Evolutionary conservation across 2,329 filamentous ascomycete genomes (phyloP), one percentile per base, ranked within the genome.

Genomic region (Acrocalymma vagum): DNA sequence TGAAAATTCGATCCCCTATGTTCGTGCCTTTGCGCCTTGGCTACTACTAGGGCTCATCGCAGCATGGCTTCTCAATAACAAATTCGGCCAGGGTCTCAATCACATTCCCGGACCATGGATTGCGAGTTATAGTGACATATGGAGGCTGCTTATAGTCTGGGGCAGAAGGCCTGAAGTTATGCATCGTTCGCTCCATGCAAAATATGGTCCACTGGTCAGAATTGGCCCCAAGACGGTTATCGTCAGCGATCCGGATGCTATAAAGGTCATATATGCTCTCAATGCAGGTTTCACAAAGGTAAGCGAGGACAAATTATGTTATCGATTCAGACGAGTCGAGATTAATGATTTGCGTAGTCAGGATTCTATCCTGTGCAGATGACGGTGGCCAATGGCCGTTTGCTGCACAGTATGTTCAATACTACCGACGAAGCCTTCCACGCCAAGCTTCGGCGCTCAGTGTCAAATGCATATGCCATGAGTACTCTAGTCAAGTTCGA

Each of bases 141-240:
- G 87, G 85, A 77, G 87, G 10, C 82, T 89, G 51, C 75, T 78
- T 53, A 84, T 88, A 51, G 68, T 64, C 42, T 82, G 90, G 3
- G 77, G 80, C 2, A 88, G 89, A 2, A 74, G 67, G 9, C 30
- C 45, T 4, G 47, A 49, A 73, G 79, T 28, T 2, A 53, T 70
- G 37, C 74, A 72, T 42, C 53, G 67, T 28, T 63, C 62, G n/a
- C 64, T 82, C 3, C 90, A 95, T 70, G 79, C 85, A 73, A 84
- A 84, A 58, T 75, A 87, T 29, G 90, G 90, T 4, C 83, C 84
- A 9, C 72, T 95, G 0, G 84, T 95, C 14, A 80, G 90, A 15
- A 86, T 95, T 52, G 86, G 89, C 57, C 90, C 90, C 0, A 83
- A 89, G 55, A 89, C 94, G 54, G 78, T 94, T 52, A 87, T 85